These are phyloP conservation scores for Bifiguratus adelaidae DNA, from an alignment of 192 early-diverging fungal genomes.

Conservation along the genomic window DNA sequence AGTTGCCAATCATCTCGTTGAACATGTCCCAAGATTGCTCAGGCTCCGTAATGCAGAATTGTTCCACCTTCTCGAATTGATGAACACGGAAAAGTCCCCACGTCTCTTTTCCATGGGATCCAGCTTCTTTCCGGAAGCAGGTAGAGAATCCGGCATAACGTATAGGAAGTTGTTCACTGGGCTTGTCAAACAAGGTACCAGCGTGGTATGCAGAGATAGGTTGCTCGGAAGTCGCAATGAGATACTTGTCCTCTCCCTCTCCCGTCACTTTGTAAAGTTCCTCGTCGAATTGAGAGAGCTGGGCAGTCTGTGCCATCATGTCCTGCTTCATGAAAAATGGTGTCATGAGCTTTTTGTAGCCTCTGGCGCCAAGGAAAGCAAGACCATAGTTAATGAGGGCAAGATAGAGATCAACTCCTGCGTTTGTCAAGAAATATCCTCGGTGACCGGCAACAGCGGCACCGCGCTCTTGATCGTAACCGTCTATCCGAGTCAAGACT, in stretches of 20 bases:
- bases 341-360: conserved; percentile 91
- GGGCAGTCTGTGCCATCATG: conserved; percentile 97
- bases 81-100: conserved; percentile 99
- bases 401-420: conserved; percentile 93
- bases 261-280: conserved; percentile 90
- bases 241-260: conserved; percentile 85
- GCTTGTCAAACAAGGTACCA: conserved; percentile 91
- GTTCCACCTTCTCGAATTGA: conserved; percentile 99
- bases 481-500: conserved; percentile 82
- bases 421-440: conserved; percentile 94
- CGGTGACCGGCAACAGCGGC: conserved; percentile 96
- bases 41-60: conserved; percentile 92
- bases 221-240: conserved; percentile 98
- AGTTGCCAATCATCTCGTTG: conserved; percentile 84
- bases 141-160: conserved; percentile 93
- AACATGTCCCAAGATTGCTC: conserved; percentile 99
- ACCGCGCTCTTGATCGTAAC: conserved; percentile 83
- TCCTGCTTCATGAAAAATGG: conserved; percentile 98
- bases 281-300: conserved; percentile 96
- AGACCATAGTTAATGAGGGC: conserved; percentile 95
- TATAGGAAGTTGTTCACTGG: conserved; percentile 83
- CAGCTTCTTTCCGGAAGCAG: conserved; percentile 99
- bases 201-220: conserved; percentile 96
- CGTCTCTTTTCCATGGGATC: conserved; percentile 92
- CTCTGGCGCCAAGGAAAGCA: conserved; percentile 70